Evolutionary conservation across 805 yeast genomes (phyloP).

Genomic region (Yarrowia sp.): DNA sequence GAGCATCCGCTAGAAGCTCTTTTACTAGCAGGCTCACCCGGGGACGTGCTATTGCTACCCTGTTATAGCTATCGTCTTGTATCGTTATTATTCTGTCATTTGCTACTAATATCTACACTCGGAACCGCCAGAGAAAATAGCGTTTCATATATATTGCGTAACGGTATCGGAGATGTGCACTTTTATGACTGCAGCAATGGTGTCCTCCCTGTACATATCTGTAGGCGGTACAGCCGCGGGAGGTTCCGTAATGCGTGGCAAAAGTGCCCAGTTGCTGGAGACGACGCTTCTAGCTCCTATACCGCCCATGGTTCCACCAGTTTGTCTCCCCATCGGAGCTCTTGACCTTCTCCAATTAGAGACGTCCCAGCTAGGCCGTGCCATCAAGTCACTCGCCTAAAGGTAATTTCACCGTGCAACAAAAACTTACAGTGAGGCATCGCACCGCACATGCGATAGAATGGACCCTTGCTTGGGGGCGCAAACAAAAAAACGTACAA

Average conservation of each 20-base stretch:
- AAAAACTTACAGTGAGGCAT: slow-evolving; percentile 14
- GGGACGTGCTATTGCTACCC: too few relatives aligned
- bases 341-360: slow-evolving; percentile 8
- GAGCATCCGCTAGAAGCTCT: too few relatives aligned
- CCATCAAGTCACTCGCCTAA: neutral
- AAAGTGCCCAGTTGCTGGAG: too few relatives aligned
- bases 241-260: too few relatives aligned
- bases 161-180: slow-evolving; percentile 24
- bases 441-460: slow-evolving; percentile 24
- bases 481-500: neutral
- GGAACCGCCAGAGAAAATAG: neutral
- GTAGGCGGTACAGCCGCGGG: neutral
- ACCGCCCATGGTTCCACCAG: too few relatives aligned
- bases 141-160: slow-evolving; percentile 25
- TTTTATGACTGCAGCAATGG: slow-evolving; percentile 7
- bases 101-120: neutral
- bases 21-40: neutral
- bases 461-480: slow-evolving; percentile 6
- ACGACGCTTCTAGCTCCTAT: too few relatives aligned
- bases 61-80: neutral
- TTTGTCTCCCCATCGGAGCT: neutral
- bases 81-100: neutral
- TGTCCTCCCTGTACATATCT: neutral
- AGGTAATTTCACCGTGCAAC: neutral
- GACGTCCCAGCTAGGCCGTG: neutral